Conservation (phyloP, 1,139 yeast genomes). For the Chernovozyma sophiae-reginae region DNA sequence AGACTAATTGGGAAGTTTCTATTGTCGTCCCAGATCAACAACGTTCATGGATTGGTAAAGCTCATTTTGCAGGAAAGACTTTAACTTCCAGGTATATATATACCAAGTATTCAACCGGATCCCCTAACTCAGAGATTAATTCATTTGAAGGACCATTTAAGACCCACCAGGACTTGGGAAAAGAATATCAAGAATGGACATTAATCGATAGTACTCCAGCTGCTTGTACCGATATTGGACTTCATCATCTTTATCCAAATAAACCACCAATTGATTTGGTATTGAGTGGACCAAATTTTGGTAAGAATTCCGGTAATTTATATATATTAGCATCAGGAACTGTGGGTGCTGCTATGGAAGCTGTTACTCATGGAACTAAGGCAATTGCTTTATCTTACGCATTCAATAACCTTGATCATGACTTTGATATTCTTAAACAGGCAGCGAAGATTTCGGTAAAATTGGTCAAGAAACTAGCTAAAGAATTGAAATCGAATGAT, state of each 20-base stretch:
- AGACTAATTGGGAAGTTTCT: conserved; percentile 81
- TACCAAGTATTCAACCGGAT: conserved; percentile 37
- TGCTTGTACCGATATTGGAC: conserved; percentile 87
- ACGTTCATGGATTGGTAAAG: conserved; percentile 95
- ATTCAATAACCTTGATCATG: conserved; percentile 54
- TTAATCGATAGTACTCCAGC: conserved; percentile 93
- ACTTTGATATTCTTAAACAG: conserved; percentile 49
- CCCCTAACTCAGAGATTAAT: conserved; percentile 30
- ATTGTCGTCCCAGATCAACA: conserved; percentile 79
- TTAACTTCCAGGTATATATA: conserved; percentile 66
- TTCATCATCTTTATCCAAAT: conserved; percentile 59
- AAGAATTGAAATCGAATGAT: conserved; percentile 46
- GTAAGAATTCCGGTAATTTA: conserved; percentile 86
- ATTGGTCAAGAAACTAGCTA: conserved; percentile 54
- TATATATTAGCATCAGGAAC: conserved; percentile 94
- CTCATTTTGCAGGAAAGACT: conserved; percentile 86
- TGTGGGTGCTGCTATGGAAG: conserved; percentile 96
- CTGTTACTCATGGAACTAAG: conserved; percentile 70
- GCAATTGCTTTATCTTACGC: conserved; percentile 85
- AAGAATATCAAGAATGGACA: conserved; percentile 69
- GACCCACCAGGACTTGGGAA: conserved; percentile 31
- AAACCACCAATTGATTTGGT: conserved; percentile 75
- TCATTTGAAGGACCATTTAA: conserved; percentile 68
- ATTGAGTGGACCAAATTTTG: conserved; percentile 92
- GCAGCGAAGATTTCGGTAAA: conserved; percentile 70